Evolutionary conservation across 352 stramenopile species (phyloP).

Genomic region (Phytophthora lateralis): DNA sequence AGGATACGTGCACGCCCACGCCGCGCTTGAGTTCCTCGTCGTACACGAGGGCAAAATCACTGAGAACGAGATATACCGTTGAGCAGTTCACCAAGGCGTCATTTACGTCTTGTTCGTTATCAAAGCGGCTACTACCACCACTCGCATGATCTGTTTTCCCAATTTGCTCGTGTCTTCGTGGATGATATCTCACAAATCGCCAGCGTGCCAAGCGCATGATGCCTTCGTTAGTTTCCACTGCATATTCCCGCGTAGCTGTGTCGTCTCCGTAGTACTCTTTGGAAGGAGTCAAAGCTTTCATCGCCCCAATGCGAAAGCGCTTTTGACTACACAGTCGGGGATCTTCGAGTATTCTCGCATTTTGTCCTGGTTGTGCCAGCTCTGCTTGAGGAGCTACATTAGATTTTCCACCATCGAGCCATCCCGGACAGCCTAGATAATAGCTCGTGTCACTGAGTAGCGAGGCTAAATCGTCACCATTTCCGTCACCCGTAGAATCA

Average conservation of each 20-base stretch:
- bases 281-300: slow-evolving; percentile 59
- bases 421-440: slow-evolving; percentile 60
- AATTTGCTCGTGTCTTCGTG: slow-evolving; percentile 12
- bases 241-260: slow-evolving; percentile 60
- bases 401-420: slow-evolving; percentile 39
- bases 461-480: slow-evolving; percentile 34
- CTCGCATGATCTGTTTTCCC: not conserved
- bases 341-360: not conserved
- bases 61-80: slow-evolving; percentile 43
- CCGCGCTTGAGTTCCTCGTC: slow-evolving; percentile 35
- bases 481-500: slow-evolving; percentile 7
- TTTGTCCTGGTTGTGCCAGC: slow-evolving; percentile 2
- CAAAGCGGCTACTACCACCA: not conserved
- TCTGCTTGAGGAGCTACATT: not conserved
- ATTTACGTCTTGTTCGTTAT: slow-evolving; percentile 27
- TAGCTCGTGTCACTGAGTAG: slow-evolving; percentile 61
- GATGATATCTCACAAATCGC: slow-evolving; percentile 38
- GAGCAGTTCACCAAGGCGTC: slow-evolving; percentile 46
- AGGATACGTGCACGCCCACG: slow-evolving; percentile 27
- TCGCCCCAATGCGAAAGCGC: slow-evolving; percentile 56
- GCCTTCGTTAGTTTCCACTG: slow-evolving; percentile 62
- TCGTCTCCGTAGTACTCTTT: slow-evolving; percentile 65
- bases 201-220: slow-evolving; percentile 61
- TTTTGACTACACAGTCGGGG: slow-evolving; percentile 10
- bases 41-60: slow-evolving; percentile 43